Percentiles rank a stretch among this genome's conserved stretches.
Evolutionary conservation across 2,329 filamentous ascomycete species (phyloP).

Genomic region (Hymenotorrendiella dingleyae): DNA sequence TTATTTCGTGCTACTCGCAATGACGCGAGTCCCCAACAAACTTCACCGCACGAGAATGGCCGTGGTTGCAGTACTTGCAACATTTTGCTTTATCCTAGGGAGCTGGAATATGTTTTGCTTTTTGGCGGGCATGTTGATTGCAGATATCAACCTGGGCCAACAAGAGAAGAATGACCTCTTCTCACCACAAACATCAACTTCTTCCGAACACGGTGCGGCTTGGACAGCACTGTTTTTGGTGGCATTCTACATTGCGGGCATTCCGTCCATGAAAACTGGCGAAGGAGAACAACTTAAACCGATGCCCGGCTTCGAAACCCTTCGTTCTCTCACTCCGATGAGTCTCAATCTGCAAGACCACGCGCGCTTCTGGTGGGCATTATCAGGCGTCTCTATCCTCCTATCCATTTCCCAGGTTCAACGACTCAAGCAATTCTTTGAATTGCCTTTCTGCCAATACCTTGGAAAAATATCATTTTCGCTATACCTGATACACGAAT

Average conservation of each 20-base stretch:
- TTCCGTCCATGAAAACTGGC: constrained; percentile 14
- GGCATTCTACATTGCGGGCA: constrained; percentile 21
- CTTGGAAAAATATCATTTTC: constrained; percentile 50
- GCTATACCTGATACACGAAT: constrained; percentile 43
- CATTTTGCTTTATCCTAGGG: constrained; percentile 11
- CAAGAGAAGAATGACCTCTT: constrained; percentile 7
- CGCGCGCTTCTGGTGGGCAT: constrained; percentile 21
- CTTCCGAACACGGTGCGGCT: no score
- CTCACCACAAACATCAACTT: neutral
- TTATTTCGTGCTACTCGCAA: constrained; percentile 17
- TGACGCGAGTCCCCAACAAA: constrained; percentile 11
- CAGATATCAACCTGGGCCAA: constrained; percentile 20
- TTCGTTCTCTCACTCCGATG: constrained; percentile 15
- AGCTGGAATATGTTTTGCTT: constrained; percentile 26
- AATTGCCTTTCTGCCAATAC: constrained; percentile 45
- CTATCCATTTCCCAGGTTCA: constrained; percentile 30
- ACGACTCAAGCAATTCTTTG: constrained; percentile 37
- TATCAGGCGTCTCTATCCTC: constrained; percentile 18
- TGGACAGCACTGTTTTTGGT: constrained; percentile 12
- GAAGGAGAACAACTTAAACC: constrained; percentile 14
- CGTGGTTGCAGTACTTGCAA: constrained; percentile 11
- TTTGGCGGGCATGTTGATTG: constrained; percentile 18
- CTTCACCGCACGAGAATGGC: constrained; percentile 15
- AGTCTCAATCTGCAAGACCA: constrained; percentile 17
- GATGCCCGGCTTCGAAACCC: constrained; percentile 20